Evolutionary conservation across 2,329 filamentous ascomycete genomes (phyloP).

Genomic region (Pseudogymnoascus pannorum): DNA sequence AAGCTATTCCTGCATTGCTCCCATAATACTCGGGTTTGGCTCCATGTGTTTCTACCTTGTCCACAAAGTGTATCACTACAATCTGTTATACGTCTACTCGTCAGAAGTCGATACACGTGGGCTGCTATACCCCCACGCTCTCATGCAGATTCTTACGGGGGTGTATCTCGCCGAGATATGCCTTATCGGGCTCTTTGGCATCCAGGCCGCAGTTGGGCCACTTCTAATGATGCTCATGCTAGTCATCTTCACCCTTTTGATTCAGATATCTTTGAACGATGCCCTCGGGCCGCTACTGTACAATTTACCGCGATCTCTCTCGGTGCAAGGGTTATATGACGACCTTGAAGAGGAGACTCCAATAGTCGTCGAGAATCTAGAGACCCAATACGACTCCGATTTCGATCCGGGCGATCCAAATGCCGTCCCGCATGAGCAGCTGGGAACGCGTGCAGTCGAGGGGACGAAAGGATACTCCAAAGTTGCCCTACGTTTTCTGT

Average conservation of each 20-base stretch:
- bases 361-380: slow-evolving; percentile 22
- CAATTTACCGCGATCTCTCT: slow-evolving; percentile 26
- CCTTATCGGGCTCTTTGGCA: slow-evolving; percentile 56
- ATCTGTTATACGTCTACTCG: slow-evolving; percentile 56
- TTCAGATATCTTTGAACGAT: slow-evolving; percentile 38
- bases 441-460: slow-evolving; percentile 13
- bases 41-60: slow-evolving; percentile 55
- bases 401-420: slow-evolving; percentile 20
- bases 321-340: slow-evolving; percentile 22
- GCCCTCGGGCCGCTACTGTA: slow-evolving; percentile 24
- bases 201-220: slow-evolving; percentile 45
- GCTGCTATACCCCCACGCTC: slow-evolving; percentile 53
- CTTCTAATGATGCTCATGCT: slow-evolving; percentile 51
- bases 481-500: slow-evolving; percentile 19
- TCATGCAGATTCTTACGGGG: slow-evolving; percentile 57
- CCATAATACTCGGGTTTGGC: slow-evolving; percentile 57
- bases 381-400: slow-evolving; percentile 28
- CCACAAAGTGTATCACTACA: slow-evolving; percentile 60
- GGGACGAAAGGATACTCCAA: slow-evolving; percentile 19
- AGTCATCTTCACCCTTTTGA: slow-evolving; percentile 46
- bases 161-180: slow-evolving; percentile 56
- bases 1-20: slow-evolving; percentile 58
- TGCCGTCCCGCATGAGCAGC: slow-evolving; percentile 20
- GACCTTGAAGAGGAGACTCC: not conserved
- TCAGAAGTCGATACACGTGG: slow-evolving; percentile 58